Evolutionary conservation across 2,329 filamentous ascomycete genomes (phyloP).

Genomic region (Lachnellula willkommii): DNA sequence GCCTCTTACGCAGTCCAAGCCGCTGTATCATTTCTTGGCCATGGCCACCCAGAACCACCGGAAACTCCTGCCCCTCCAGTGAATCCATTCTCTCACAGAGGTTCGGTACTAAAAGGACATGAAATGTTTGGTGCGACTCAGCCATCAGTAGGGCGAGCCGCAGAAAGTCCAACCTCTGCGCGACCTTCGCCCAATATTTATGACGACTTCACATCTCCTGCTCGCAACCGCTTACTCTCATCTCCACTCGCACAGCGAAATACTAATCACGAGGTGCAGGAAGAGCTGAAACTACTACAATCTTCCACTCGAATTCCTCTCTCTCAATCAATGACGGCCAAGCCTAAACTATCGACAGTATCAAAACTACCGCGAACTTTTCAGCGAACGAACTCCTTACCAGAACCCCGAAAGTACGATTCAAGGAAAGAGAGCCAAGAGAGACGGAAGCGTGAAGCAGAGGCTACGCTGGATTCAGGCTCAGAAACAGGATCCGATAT

Average conservation of each 20-base stretch:
- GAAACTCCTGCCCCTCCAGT: conserved; percentile 26
- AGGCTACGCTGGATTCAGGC: conserved; percentile 7
- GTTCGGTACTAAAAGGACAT: conserved; percentile 25
- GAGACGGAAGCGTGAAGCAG: conserved; percentile 9
- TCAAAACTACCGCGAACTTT: conserved; percentile 3
- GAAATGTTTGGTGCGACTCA: conserved; percentile 31
- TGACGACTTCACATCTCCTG: conserved; percentile 20
- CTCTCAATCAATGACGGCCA: conserved; percentile 6
- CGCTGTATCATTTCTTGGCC: background rate
- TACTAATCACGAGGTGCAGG: background rate
- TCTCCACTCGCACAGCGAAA: conserved; percentile 22
- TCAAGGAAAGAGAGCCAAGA: conserved; percentile 30
- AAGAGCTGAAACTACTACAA: conserved; percentile 9
- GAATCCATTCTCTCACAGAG: conserved; percentile 29
- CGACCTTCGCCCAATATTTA: conserved; percentile 29
- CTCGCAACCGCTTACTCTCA: conserved; percentile 5
- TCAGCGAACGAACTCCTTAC: conserved; percentile 1
- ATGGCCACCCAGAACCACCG: conserved; percentile 8
- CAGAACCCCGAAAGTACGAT: conserved; percentile 23
- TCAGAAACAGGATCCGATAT: conserved; percentile 21
- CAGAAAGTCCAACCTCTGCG: conserved; percentile 25
- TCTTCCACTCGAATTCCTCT: conserved; percentile 15
- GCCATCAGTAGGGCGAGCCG: conserved; percentile 21
- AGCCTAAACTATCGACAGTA: conserved; percentile 3
- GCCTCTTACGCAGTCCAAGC: conserved; percentile 11